phyloP scores from a whole-genome alignment of 495 filamentous ascomycete genomes.

The Hypoxylon cercidicola region DNA sequence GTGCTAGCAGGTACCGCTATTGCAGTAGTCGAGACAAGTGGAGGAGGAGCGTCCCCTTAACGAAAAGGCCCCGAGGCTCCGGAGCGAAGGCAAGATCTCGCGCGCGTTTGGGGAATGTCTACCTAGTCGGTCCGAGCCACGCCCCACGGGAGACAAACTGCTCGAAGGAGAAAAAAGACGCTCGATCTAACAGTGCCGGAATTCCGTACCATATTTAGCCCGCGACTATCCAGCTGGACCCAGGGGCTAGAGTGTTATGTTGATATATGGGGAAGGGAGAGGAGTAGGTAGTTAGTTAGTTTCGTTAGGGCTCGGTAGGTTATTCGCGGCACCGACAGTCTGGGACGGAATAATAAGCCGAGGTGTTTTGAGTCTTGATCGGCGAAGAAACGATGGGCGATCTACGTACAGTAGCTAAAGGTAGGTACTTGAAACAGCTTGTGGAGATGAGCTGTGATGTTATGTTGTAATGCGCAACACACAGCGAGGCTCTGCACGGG shows the following conservation, averaged over 20 bases:
- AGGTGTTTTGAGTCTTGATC: neutral
- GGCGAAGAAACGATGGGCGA: neutral
- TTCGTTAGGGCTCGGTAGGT: too few relatives aligned
- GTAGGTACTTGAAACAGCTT: neutral
- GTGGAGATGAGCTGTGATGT: neutral
- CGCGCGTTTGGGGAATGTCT: neutral
- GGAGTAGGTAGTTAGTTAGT: too few relatives aligned
- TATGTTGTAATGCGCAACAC: neutral
- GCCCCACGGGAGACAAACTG: conserved; percentile 2
- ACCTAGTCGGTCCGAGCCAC: neutral
- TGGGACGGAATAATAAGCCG: conserved; percentile 28
- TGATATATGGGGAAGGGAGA: neutral
- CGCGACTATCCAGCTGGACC: too few relatives aligned
- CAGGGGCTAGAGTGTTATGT: neutral
- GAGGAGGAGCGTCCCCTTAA: neutral
- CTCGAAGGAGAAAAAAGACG: neutral
- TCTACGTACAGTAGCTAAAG: neutral
- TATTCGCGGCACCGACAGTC: conserved; percentile 16
- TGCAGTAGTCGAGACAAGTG: neutral
- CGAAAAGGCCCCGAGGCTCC: neutral
- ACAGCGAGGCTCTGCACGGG: neutral
- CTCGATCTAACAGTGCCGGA: neutral
- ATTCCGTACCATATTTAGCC: too few relatives aligned
- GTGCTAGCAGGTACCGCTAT: neutral
- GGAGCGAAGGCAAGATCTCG: neutral